Conservation (phyloP, 192 early-diverging fungal species). For the Coemansia sp. region DNA sequence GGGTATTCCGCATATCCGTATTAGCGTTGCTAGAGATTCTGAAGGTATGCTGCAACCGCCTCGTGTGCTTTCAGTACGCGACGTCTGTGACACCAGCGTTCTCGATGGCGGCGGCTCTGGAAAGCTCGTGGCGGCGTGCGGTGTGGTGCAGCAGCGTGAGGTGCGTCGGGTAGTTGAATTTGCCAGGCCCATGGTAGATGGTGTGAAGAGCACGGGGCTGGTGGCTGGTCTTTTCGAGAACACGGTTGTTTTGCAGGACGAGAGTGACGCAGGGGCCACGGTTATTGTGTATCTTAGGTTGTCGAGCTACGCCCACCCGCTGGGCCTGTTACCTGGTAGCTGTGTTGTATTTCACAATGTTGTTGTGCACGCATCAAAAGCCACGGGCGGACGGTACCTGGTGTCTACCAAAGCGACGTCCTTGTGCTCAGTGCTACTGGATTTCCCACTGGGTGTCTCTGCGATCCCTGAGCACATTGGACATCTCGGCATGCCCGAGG, state of each 20-base stretch:
- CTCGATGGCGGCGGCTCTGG: background rate
- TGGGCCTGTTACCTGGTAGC: constrained; percentile 28
- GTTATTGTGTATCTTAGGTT: constrained; percentile 24
- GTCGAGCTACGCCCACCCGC: constrained; percentile 21
- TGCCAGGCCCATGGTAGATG: background rate
- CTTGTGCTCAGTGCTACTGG: too few species aligned
- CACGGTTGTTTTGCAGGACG: constrained; percentile 17
- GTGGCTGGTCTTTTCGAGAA: constrained; percentile 16
- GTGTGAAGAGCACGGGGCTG: background rate
- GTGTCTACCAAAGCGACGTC: constrained; percentile 5
- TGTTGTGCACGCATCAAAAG: constrained; percentile 4
- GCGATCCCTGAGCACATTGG: too few species aligned
- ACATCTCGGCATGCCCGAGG: too few species aligned
- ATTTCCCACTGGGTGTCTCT: too few species aligned
- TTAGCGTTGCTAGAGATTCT: too few species aligned
- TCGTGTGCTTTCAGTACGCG: background rate
- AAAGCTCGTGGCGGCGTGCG: constrained; percentile 7
- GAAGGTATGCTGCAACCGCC: background rate
- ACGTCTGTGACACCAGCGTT: background rate
- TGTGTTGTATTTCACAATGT: constrained; percentile 16
- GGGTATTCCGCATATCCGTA: too few species aligned
- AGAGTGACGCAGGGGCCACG: constrained; percentile 1
- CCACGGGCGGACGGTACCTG: constrained; percentile 19
- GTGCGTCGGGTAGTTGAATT: constrained; percentile 6
- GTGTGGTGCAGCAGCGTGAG: constrained; percentile 7